These are phyloP conservation scores for Kappamyces sp. DNA, from an alignment of 192 early-diverging fungal genomes.

Conservation along the genomic window DNA sequence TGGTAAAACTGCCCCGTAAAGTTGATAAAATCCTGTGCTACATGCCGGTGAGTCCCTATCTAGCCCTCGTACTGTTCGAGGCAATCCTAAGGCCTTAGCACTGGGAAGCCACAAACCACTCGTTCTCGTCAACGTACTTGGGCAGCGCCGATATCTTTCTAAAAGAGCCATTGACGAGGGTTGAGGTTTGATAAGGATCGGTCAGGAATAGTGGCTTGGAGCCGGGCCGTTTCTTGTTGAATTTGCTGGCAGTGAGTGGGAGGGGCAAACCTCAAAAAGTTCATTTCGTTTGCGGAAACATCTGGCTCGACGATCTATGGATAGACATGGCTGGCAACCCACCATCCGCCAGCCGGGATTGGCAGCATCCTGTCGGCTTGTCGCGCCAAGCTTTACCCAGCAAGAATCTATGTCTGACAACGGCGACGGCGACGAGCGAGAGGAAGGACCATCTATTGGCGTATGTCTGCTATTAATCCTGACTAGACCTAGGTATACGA, in stretches of 20 bases:
- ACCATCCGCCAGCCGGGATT: too few relatives aligned
- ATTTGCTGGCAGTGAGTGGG: conserved; percentile 13
- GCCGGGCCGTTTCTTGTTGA: conserved; percentile 15
- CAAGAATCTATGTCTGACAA: conserved; percentile 41
- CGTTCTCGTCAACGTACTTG: conserved; percentile 84
- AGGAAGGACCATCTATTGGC: conserved; percentile 39
- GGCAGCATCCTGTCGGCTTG: too few relatives aligned
- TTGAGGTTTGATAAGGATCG: conserved; percentile 45
- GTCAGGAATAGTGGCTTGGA: conserved; percentile 29
- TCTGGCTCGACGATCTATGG: neutral
- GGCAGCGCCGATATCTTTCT: conserved; percentile 84
- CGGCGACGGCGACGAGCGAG: conserved; percentile 39
- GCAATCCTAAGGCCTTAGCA: neutral
- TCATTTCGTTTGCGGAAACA: conserved; percentile 18
- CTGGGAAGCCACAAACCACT: conserved; percentile 63
- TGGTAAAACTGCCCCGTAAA: conserved; percentile 88
- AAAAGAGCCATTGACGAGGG: conserved; percentile 88
- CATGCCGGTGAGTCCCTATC: conserved; percentile 5
- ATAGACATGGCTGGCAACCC: too few relatives aligned
- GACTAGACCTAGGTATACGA: conserved; percentile 41
- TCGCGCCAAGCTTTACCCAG: neutral
- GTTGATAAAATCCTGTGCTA: conserved; percentile 90
- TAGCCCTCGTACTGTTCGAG: conserved; percentile 12
- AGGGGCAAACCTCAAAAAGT: conserved; percentile 24
- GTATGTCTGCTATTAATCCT: conserved; percentile 17